Percentiles rank a stretch among this genome's conserved stretches.
phyloP scores from a whole-genome alignment of 768 basidiomycete species.

The Pleurotus giganteus region DNA sequence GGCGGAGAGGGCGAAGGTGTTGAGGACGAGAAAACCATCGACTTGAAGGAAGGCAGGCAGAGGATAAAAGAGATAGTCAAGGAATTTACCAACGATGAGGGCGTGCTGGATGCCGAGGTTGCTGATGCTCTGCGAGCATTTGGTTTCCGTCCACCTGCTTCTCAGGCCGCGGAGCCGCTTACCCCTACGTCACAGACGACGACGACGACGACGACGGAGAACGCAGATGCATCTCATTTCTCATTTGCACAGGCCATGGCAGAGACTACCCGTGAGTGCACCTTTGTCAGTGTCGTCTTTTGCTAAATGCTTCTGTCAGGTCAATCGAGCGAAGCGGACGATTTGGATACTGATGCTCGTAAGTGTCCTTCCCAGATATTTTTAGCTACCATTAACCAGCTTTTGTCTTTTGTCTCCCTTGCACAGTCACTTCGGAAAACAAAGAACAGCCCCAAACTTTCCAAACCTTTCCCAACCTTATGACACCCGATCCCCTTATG shows the following conservation, averaged over 20 bases:
- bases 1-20: neutral
- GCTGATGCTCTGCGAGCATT: slow-evolving; percentile 5
- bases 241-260: slow-evolving; percentile 8
- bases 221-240: neutral
- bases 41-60: neutral
- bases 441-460: slow-evolving; percentile 10
- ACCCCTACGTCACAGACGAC: neutral
- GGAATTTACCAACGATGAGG: slow-evolving; percentile 4
- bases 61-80: neutral
- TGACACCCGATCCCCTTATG: slow-evolving; percentile 57
- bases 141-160: slow-evolving; percentile 1
- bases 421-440: slow-evolving; percentile 8
- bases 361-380: neutral
- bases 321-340: slow-evolving; percentile 2
- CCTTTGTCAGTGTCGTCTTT: neutral
- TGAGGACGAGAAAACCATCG: neutral
- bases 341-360: slow-evolving; percentile 5
- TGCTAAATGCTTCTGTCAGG: neutral
- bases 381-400: neutral
- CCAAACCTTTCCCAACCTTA: slow-evolving; percentile 53
- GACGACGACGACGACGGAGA: neutral
- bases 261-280: slow-evolving; percentile 1
- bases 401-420: neutral
- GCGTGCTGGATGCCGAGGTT: neutral
- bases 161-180: neutral